phyloP scores from a whole-genome alignment of 257 asterid species.

The Jacaranda mimosifolia region DNA sequence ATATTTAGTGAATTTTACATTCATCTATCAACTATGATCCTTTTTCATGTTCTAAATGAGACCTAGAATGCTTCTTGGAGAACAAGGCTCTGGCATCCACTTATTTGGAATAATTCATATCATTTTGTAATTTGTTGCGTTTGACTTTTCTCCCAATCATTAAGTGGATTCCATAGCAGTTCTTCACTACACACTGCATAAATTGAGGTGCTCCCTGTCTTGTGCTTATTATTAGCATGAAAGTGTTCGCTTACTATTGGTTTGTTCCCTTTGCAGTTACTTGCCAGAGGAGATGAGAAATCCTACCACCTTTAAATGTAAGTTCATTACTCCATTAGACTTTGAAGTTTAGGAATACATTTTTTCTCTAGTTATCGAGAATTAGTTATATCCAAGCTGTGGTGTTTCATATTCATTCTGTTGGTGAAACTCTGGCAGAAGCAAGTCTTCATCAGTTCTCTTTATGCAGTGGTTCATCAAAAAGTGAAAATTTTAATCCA shows the following conservation, averaged over 20 bases:
- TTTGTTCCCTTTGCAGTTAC: slow-evolving; percentile 59
- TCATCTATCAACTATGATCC: no score
- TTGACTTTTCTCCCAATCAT: no score
- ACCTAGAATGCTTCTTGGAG: no score
- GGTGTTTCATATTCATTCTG: slow-evolving; percentile 2
- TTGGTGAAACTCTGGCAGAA: background rate
- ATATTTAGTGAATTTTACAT: no score
- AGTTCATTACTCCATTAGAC: slow-evolving; percentile 40
- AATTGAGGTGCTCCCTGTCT: background rate
- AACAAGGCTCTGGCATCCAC: no score
- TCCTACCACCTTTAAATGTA: slow-evolving; percentile 83
- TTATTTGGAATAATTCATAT: no score
- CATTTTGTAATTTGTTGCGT: no score
- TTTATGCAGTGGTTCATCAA: background rate
- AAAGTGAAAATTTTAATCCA: background rate
- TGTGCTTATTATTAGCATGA: slow-evolving; percentile 23
- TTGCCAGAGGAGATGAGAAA: slow-evolving; percentile 96
- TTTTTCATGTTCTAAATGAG: no score
- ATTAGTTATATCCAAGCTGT: background rate
- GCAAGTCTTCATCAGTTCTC: background rate
- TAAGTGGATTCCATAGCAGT: no score
- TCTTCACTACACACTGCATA: no score
- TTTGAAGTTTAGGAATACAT: background rate
- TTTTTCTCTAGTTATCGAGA: background rate
- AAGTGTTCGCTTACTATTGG: background rate